Conservation (phyloP, 2,329 filamentous ascomycete species). For the Talaromyces sp. region DNA sequence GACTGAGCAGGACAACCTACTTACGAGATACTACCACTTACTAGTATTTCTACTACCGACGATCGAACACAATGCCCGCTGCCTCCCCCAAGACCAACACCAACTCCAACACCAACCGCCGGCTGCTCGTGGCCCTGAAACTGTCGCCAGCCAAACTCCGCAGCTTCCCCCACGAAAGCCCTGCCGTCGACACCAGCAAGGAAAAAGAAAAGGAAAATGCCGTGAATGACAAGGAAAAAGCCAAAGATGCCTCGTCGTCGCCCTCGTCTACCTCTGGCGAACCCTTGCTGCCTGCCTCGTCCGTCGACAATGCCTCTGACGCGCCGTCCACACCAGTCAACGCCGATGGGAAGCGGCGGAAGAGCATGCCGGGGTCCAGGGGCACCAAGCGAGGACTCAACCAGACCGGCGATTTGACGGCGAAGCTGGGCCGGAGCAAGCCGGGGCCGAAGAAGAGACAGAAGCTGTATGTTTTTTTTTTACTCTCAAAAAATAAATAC, state of each 20-base stretch:
- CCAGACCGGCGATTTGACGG: constrained; percentile 52
- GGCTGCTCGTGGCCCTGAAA: constrained; percentile 34
- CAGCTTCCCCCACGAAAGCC: constrained; percentile 23
- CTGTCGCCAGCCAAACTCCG: constrained; percentile 31
- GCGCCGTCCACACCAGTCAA: constrained; percentile 33
- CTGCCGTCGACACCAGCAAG: constrained; percentile 12
- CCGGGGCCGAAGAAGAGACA: constrained; percentile 96
- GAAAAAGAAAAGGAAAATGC: not conserved
- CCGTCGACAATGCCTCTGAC: constrained; percentile 37
- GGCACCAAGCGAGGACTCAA: constrained; percentile 53
- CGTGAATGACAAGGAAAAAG: constrained; percentile 13
- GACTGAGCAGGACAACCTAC: no score
- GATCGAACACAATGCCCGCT: constrained; percentile 15
- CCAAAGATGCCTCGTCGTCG: constrained; percentile 14
- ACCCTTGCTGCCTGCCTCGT: constrained; percentile 28
- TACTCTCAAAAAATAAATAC: no score
- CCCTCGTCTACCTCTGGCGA: constrained; percentile 33
- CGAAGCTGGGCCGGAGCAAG: constrained; percentile 69
- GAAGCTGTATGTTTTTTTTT: constrained; percentile 78
- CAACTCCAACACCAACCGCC: constrained; percentile 28
- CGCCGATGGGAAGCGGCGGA: constrained; percentile 55
- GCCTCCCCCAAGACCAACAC: constrained; percentile 19
- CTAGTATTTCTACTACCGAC: no score
- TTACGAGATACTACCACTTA: no score
- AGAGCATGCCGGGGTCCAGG: constrained; percentile 65